Conservation (phyloP, 1,139 yeast genomes). For the Yamadazyma spencermartinsiae region DNA sequence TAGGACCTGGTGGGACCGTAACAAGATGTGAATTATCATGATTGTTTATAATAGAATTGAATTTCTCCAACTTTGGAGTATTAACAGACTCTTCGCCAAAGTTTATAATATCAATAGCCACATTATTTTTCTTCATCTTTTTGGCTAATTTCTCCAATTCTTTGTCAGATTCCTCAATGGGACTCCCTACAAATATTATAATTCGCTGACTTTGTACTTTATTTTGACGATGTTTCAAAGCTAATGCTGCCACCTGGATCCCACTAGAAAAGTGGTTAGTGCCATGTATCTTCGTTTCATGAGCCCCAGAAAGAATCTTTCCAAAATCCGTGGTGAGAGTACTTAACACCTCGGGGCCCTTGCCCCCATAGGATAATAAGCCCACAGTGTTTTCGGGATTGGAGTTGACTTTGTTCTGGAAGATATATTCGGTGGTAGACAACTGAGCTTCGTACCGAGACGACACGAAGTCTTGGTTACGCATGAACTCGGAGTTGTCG, state of each 20-base stretch:
- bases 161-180: slow-evolving; percentile 67
- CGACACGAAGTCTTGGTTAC: slow-evolving; percentile 92
- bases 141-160: slow-evolving; percentile 85
- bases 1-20: slow-evolving; percentile 87
- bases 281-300: slow-evolving; percentile 77
- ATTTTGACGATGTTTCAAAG: slow-evolving; percentile 94
- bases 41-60: slow-evolving; percentile 68
- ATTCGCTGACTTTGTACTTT: slow-evolving; percentile 91
- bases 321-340: slow-evolving; percentile 90
- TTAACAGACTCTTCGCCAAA: slow-evolving; percentile 88
- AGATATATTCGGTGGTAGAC: slow-evolving; percentile 87
- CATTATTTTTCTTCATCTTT: slow-evolving; percentile 88
- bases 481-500: slow-evolving; percentile 93
- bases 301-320: slow-evolving; percentile 82
- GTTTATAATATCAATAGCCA: slow-evolving; percentile 86
- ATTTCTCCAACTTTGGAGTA: slow-evolving; percentile 77
- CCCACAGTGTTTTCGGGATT: slow-evolving; percentile 97
- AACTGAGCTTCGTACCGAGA: slow-evolving; percentile 91
- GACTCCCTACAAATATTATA: slow-evolving; percentile 87
- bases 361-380: slow-evolving; percentile 83
- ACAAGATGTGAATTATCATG: slow-evolving; percentile 84
- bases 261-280: slow-evolving; percentile 72
- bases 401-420: slow-evolving; percentile 80
- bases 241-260: slow-evolving; percentile 95
- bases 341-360: slow-evolving; percentile 79